Conservation (phyloP, 2,329 filamentous ascomycete species). For the Thielaviopsis punctulata region DNA sequence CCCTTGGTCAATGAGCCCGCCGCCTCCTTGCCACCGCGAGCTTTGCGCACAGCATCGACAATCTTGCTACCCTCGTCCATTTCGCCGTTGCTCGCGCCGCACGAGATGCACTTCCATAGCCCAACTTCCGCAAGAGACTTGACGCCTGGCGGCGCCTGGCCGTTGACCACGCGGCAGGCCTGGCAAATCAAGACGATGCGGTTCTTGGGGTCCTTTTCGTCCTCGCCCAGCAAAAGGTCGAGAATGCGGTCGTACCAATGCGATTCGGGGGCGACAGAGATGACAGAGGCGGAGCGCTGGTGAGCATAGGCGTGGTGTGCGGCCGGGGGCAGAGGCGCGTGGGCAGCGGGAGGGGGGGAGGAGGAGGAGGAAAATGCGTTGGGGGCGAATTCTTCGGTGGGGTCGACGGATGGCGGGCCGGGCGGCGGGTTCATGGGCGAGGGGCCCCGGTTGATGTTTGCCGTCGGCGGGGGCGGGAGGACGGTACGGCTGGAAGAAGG, state of each 20-base stretch:
- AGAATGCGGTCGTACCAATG: slow-evolving; percentile 93
- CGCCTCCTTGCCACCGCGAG: no score
- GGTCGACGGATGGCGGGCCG: slow-evolving; percentile 28
- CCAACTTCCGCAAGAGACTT: slow-evolving; percentile 64
- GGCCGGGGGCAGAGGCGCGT: slow-evolving; percentile 3
- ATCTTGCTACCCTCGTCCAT: slow-evolving; percentile 61
- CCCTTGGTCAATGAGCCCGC: no score
- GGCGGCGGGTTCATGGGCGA: slow-evolving; percentile 18
- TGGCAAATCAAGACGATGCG: slow-evolving; percentile 73
- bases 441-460: slow-evolving; percentile 36
- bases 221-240: slow-evolving; percentile 82
- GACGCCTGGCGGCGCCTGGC: slow-evolving; percentile 80
- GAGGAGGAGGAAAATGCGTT: slow-evolving; percentile 39
- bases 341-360: slow-evolving; percentile 12
- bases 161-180: slow-evolving; percentile 76
- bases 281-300: background rate
- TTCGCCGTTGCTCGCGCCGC: slow-evolving; percentile 64
- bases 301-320: background rate
- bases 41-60: slow-evolving; percentile 42
- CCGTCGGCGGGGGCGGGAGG: slow-evolving; percentile 39
- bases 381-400: slow-evolving; percentile 45
- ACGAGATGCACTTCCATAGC: slow-evolving; percentile 77
- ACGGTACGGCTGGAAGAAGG: slow-evolving; percentile 5
- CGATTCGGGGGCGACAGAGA: slow-evolving; percentile 21
- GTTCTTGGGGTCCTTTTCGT: slow-evolving; percentile 84